Base-by-base conservation (phyloP, 495 filamentous ascomycete species). In the Paragyromitra xinjiangensis region DNA sequence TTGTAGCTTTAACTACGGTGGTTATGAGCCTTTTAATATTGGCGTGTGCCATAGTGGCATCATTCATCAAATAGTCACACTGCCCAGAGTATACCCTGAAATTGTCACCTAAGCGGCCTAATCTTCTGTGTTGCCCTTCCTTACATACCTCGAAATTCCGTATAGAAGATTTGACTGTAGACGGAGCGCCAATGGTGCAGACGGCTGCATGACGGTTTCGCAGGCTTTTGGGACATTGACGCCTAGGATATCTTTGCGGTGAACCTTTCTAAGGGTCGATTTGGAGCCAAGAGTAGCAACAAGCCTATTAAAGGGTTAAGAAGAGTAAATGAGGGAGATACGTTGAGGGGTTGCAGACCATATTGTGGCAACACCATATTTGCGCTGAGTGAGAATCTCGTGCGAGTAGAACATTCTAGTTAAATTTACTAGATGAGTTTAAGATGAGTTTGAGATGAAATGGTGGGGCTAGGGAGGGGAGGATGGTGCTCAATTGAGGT, bases 331-430 rank as follows among this genome's bases (percentile, higher is more conserved):
- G 6, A 14, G 11, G 66, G 50, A 7, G 5, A 44, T 61, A 12
- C 61, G 64, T 55, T 5, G 19, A 29, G 11, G 1, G 26, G 12
- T 48, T 69, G 82, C 89, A 83, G 87, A 97, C 94, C 95, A 99
- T 64, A 99, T 90, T 1, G 95, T 98, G 3, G 95, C 93, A 68
- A 99, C 93, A 39, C 95, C 95, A 86, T 97, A 91, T 82, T 94
- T 91, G 53, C 91, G 90, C 58, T 89, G 94, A 5, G 93, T 97
- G 67, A 99, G 90, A 73, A 98, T 66, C 65, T 84, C 84, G 78
- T 84, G 81, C 61, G 83, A 83, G 77, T 81, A 81, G 56, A 84
- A 81, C 81, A 82, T 81, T 79, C 50, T 14, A 83, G 26, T 26
- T 77, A 50, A 42, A 71, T 50, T 44, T 34, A 2, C 24, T 22